Evolutionary conservation across 2,329 filamentous ascomycete species (phyloP).

Genomic region (Talaromyces sp.): DNA sequence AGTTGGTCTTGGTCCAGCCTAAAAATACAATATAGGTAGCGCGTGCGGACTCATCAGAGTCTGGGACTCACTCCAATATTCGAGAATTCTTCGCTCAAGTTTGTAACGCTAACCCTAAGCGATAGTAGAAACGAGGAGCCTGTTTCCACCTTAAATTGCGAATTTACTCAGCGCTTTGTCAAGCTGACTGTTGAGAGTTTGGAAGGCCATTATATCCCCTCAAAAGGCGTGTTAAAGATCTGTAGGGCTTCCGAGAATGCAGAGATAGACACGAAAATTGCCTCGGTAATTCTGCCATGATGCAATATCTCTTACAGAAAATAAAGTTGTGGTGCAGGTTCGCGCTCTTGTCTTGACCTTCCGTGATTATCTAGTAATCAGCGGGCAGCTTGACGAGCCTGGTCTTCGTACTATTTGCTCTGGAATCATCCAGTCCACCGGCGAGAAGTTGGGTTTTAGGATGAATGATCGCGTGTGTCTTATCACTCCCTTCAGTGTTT

Average conservation of each 20-base stretch:
- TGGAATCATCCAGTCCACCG: neutral
- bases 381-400: neutral
- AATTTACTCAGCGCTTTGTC: neutral
- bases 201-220: neutral
- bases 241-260: neutral
- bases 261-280: neutral
- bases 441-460: neutral
- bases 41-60: neutral
- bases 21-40: neutral
- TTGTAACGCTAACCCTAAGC: neutral
- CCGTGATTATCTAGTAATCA: neutral
- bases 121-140: neutral
- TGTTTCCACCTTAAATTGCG: neutral
- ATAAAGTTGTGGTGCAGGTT: neutral
- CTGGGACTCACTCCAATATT: neutral
- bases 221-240: neutral
- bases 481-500: too few species aligned
- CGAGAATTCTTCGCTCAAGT: neutral
- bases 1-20: neutral
- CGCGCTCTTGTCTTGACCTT: neutral
- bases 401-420: neutral
- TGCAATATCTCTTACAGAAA: neutral
- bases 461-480: neutral
- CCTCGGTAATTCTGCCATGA: neutral
- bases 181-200: neutral